These are phyloP conservation scores for Planoprotostelium fungivorum DNA, from an alignment of 78 protist species.

Conservation along the genomic window DNA sequence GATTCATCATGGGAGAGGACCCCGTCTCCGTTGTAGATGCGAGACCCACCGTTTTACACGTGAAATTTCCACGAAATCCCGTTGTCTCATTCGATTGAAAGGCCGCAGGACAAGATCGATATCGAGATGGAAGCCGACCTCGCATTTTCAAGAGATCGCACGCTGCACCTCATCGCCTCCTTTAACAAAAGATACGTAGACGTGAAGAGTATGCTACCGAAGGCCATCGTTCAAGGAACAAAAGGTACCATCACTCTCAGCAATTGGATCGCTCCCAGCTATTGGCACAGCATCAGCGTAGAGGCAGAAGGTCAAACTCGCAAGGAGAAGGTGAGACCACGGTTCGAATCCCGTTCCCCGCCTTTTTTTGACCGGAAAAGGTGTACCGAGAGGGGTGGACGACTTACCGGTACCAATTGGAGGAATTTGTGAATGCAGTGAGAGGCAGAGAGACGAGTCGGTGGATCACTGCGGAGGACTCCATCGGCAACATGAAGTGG, in stretches of 20 bases:
- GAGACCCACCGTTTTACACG: neutral
- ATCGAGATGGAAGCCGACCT: neutral
- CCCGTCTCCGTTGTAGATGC: neutral
- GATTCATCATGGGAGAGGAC: neutral
- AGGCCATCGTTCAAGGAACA: neutral
- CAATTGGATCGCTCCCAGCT: neutral
- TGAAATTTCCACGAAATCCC: slow-evolving; percentile 1
- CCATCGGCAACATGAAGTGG: neutral
- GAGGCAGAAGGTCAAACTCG: neutral
- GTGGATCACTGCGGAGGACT: neutral
- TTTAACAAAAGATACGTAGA: neutral
- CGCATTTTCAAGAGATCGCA: neutral
- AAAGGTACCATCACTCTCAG: neutral
- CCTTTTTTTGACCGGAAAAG: neutral
- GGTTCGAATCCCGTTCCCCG: no score
- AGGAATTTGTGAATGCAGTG: neutral
- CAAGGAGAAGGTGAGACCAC: neutral
- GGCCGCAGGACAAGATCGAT: neutral
- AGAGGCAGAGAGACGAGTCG: neutral
- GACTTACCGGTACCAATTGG: slow-evolving; percentile 6
- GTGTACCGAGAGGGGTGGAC: neutral
- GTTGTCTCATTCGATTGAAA: no score
- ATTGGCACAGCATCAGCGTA: neutral
- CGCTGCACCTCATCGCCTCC: neutral
- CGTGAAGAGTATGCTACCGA: neutral